Evolutionary conservation across 805 yeast genomes (phyloP), one percentile per base, ranked within the genome.

Genomic region (Isabelozyma gotoi): DNA sequence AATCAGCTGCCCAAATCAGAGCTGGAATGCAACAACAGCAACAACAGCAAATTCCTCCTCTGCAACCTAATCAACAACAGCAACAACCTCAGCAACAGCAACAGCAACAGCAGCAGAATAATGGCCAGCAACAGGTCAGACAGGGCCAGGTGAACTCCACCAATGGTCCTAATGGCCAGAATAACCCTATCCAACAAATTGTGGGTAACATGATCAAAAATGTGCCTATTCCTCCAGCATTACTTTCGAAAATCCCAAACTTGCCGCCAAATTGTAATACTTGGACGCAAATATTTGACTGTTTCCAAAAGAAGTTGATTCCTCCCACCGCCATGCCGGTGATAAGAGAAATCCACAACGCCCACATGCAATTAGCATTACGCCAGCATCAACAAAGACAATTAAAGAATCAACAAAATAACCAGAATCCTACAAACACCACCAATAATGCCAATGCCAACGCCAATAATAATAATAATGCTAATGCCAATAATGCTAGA

Each of bases 261-360:
- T 69, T 88, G 27, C 97, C 97, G 0, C 83, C 84, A 11, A 84
- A 82, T 39, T 83, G 83, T 20, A 83, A 78, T 51, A 87, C 95
- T 5, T 90, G 96, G 96, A 78, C 81, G 17, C 87, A 82, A 57
- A 80, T 88, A 20, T 80, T 82, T 61, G 84, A 82, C 34, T 75
- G 82, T 51, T 63, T 81, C 36, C 77, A 80, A 49, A 75, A 78
- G 49, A 81, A 80, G 46, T 70, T 79, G 46, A 65, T 87, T 33
- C 80, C 86, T 1, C 76, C 78, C 5, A 76, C 80, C 27, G 78
- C 77, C 19, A 66, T 84, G 68, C 78, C 78, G 12, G 61, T 77
- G 18, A 80, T 87, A 36, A 82, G 80, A 58, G 84, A 80, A 45
- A 80, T 85, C 7, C 88, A 88, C 60, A 75, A 78, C 38, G 68